Evolutionary conservation across 1,284 basidiomycete genomes (phyloP), one percentile per base, ranked within the genome.

Genomic region (Melampsora occidentalis): DNA sequence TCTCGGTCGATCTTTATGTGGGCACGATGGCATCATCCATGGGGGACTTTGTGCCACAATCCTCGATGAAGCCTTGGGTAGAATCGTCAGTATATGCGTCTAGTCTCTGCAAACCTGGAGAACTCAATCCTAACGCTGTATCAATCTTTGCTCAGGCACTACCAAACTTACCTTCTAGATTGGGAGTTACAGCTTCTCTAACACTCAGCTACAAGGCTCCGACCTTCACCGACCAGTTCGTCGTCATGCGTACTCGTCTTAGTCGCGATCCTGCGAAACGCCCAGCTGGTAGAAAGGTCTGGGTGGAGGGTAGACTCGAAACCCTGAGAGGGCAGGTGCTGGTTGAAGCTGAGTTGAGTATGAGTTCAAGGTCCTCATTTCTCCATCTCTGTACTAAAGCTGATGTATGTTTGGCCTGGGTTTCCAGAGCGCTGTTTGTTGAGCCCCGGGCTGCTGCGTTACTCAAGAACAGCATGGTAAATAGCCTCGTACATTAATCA

Each of bases 21-120:
- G 84, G 0, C 93, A 96, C 80, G 93, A 96, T 83, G 94, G 94
- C 0, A 92, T 98, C 79, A 85, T 97, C 1, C 96, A 98, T 82
- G 96, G 96, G 0, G 96, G 96, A 1, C 82, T 98, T 78, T 85
- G 97, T 31, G 93, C 94, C 35, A 97, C 94, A 0, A 84, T 98
- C 4, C 84, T 96, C 76, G 95, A 98, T 80, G 95, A 98, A 85
- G 87, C 87, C 2, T 83, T 97, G 57, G 94, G 89, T 0, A 85
- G 95, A 77, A 90, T 89, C 78, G 94, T 93, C 80, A 80, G 90
- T 86, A 67, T 77, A 78, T 69, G 70, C 46, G 16, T 57, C 7
- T 9, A 7, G 16, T 53, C 10, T 18, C 4, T 35, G 4, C 28
- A 64, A 35, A 7, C 5, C 7, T 12, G 39, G 6, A 12, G 6